Evolutionary conservation across 176 grass and related monocot genomes (phyloP), one percentile per base, ranked within the genome.

Genomic region (Microstegium vimineum): DNA sequence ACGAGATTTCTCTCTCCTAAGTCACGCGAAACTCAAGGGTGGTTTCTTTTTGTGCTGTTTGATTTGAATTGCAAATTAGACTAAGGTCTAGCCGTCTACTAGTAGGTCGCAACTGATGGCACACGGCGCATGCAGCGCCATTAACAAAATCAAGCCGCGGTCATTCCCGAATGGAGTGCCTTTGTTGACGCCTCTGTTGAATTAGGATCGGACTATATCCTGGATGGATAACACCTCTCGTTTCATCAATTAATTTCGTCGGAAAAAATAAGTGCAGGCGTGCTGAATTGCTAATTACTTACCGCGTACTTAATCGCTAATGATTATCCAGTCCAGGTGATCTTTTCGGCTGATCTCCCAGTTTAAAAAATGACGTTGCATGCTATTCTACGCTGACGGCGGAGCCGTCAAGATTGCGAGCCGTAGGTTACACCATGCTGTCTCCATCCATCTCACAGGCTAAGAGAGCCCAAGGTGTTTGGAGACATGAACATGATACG

Each of bases 361-460:
- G 5, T 78, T 79, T 30, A 62, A 67, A 70, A 45, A 70, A 45
- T 31, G 27, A 13, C 26, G 22, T 0, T n/a, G n/a, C n/a, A n/a
- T n/a, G 56, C 56, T 74, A 32, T 80, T 86, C 43, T 80, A 54
- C 4, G 5, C 23, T 20, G 76, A 54, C 60, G 69, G 76, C 84
- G 84, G 76, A 73, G 17, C 38, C 8, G 28, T 5, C 76, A 27
- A 80, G 32, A 26, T 27, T 22, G 2, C 33, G 15, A 30, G 9
- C 23, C 0, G 16, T 22, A 9, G 8, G 61, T 38, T 32, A 75
- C 72, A 67, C 26, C 43, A 28, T 4, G 7, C n/a, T 15, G 40
- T 85, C 83, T 28, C 67, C 25, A 49, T 49, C 46, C 33, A 33
- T 49, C 76, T 25, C 18, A 26, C 18, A 31, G 13, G 64, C 22